Base-by-base conservation (phyloP, 768 basidiomycete species). In the Suillus variegatus region DNA sequence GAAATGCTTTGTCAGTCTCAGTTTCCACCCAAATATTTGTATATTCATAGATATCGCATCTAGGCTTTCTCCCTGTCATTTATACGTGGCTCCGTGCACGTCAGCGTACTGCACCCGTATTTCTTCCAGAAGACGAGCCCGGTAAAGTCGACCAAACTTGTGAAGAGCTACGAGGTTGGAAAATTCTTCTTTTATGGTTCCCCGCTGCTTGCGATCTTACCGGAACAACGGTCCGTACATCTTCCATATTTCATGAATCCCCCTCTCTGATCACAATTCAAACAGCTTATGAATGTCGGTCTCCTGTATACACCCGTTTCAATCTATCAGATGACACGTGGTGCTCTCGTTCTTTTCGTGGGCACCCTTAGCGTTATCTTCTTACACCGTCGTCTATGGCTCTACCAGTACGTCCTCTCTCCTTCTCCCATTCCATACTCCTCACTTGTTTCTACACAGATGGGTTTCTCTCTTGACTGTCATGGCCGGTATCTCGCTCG, bases 261-360 rank as follows among this genome's bases (percentile, higher is more conserved):
- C 9, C 36, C 9, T 36, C 36, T 38, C 32, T 41, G 16, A 16
- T 70, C 62, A 61, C 67, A 40, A 58, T 57, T 62, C 5, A 32
- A 68, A 70, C 74, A 83, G 80, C 80, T 97, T 69, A 98, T 99
- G 97, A 97, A 97, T 74, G 83, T 97, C 69, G 97, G 97, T 63
- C 85, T 99, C 56, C 85, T 99, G 44, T 94, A 96, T 77, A 96
- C 95, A 1, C 97, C 97, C 36, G 97, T 99, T 63, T 95, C 93
- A 51, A 94, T 98, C 71, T 99, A 94, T 82, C 97, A 97, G 78
- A 97, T 97, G 95, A 94, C 90, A 66, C 88, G 92, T 65, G 95
- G 96, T 60, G 91, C 94, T 51, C 88, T 97, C 64, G 94, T 97
- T 57, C 85, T 97, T 62, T 99, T 95, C 78, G 97, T 99, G 66